A percentile compares a stretch with the other conserved stretches of the same genome.
Evolutionary conservation across 2,329 filamentous ascomycete genomes (phyloP).

Genomic region (Emergomyces africanus): DNA sequence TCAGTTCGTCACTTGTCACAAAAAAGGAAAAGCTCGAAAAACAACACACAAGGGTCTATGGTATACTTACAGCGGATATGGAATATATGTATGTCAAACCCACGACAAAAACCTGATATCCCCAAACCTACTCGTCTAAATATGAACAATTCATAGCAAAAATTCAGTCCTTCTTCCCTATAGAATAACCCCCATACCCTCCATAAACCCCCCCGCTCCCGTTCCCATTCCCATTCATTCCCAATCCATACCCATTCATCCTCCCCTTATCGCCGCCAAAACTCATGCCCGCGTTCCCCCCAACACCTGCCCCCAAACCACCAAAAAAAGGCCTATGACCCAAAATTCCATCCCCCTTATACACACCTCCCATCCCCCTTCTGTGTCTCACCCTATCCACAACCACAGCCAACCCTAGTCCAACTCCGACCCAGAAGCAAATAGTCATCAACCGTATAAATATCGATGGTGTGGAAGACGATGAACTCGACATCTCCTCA

Average conservation of each 20-base stretch:
- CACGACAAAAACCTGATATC: not conserved
- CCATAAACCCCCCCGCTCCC: conserved; percentile 9
- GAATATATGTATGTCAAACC: not conserved
- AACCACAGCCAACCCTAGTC: conserved; percentile 24
- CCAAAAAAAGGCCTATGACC: conserved; percentile 13
- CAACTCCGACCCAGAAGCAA: conserved; percentile 25
- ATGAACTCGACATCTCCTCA: not conserved
- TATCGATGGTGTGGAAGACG: not conserved
- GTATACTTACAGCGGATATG: not conserved
- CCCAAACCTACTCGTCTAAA: not conserved
- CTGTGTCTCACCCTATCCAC: conserved; percentile 22
- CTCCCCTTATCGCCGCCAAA: conserved; percentile 39
- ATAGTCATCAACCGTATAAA: conserved; percentile 17
- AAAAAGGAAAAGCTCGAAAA: not conserved
- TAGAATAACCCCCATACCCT: conserved; percentile 26
- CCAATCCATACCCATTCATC: conserved; percentile 45
- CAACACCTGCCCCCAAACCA: not conserved
- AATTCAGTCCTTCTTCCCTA: conserved; percentile 31
- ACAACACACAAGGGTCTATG: not conserved
- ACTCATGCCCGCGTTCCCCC: not conserved
- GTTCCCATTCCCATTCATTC: conserved; percentile 25
- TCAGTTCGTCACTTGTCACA: not conserved
- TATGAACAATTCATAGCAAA: not conserved
- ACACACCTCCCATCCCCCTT: conserved; percentile 14
- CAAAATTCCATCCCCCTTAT: conserved; percentile 36